Evolutionary conservation across 441 rosid genomes (phyloP), one percentile per base, ranked within the genome.

Genomic region (Rhodomyrtus psidioides): DNA sequence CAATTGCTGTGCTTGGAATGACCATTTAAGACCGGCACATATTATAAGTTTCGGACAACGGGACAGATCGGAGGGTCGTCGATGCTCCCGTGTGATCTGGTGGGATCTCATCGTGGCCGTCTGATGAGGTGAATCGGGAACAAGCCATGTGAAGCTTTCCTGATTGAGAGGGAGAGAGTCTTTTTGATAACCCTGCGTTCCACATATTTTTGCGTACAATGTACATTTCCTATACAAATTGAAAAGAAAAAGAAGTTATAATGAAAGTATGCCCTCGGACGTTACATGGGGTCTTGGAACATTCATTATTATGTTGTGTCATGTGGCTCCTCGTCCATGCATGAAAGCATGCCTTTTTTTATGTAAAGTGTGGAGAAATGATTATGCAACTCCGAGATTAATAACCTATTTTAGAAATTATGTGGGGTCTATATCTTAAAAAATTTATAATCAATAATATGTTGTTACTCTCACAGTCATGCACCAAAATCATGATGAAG

Each of bases 81-180:
- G 16, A 53, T 88, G 84, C 49, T 88, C 30, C 75, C 84, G 54
- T 83, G 54, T 89, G 83, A 88, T 86, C 84, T 85, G 84, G 83
- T 90, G 86, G 87, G 92, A 88, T 89, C 89, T 75, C 51, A 85
- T 89, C 85, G 62, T 87, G 89, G 90, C 93, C 94, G 89, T 91
- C 83, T 86, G 95, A 91, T 91, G 82, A 84, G 54, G 65, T 55
- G 58, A 56, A 70, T 28, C 24, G 90, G 90, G 91, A 90, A 89
- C 93, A 92, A n/a, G 57, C 90, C 94, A 94, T 90, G 96, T 92
- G 95, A 86, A 70, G 90, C 60, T 90, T 90, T 90, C 90, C 93
- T 76, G 76, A 83, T 88, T 87, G 88, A 83, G 83, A 87, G 90
- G 90, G 9, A 12, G 9, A 12, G 34, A 17, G 79, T n/a, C 46